Evolutionary conservation across 108 stramenopile species (phyloP).

Genomic region (Cylindrotheca closterium): DNA sequence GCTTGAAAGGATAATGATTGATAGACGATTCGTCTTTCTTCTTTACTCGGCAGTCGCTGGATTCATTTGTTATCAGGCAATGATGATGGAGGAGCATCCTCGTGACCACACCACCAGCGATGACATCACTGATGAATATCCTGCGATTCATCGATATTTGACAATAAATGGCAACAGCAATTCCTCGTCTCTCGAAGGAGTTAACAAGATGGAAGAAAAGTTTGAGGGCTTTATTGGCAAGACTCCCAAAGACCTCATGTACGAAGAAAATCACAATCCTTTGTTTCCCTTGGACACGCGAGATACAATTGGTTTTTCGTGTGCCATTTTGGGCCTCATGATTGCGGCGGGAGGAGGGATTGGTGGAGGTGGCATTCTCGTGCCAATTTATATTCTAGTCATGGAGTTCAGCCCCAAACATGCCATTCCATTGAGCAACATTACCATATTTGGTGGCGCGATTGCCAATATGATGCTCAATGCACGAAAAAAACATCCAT

Average conservation of each 20-base stretch:
- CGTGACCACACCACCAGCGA: too few species aligned
- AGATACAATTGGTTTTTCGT: slow-evolving; percentile 57
- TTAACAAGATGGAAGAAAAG: too few species aligned
- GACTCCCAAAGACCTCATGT: slow-evolving; percentile 27
- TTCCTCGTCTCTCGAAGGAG: too few species aligned
- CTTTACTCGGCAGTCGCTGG: too few species aligned
- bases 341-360: slow-evolving; percentile 83
- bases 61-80: too few species aligned
- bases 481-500: slow-evolving; percentile 59
- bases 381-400: slow-evolving; percentile 84
- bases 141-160: too few species aligned
- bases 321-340: slow-evolving; percentile 51
- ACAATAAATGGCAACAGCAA: too few species aligned
- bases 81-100: too few species aligned
- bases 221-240: too few species aligned
- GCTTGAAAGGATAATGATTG: too few species aligned
- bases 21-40: too few species aligned
- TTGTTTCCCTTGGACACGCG: slow-evolving; percentile 50
- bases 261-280: slow-evolving; percentile 27
- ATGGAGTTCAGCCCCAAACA: slow-evolving; percentile 70
- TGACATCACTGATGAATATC: too few species aligned
- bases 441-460: slow-evolving; percentile 82
- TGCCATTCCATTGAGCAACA: slow-evolving; percentile 73
- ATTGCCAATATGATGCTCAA: slow-evolving; percentile 73
- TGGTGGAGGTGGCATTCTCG: slow-evolving; percentile 84